Evolutionary conservation across 2,329 filamentous ascomycete species (phyloP).

Genomic region (Pestalotiopsis sp.): DNA sequence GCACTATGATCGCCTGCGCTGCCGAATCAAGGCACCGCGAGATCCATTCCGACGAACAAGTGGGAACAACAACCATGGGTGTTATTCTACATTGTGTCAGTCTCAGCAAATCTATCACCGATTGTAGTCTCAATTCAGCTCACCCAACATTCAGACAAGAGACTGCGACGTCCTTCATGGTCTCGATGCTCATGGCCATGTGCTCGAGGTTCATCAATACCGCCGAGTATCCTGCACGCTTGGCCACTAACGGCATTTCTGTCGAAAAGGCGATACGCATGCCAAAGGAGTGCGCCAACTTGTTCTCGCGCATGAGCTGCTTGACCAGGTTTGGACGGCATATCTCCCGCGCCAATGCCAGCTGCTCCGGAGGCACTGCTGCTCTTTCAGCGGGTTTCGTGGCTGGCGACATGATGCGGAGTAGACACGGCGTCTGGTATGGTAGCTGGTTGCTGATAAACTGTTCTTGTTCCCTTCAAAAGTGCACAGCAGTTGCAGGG

Average conservation of each 20-base stretch:
- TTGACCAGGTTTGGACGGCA: slow-evolving; percentile 17
- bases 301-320: slow-evolving; percentile 15
- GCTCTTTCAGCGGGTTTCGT: not conserved
- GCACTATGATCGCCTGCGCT: slow-evolving; percentile 15
- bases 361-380: slow-evolving; percentile 12
- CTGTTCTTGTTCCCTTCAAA: too few species aligned
- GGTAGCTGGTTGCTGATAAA: too few species aligned
- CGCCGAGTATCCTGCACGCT: slow-evolving; percentile 15
- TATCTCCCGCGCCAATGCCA: slow-evolving; percentile 12
- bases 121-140: not conserved
- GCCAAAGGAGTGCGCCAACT: slow-evolving; percentile 16
- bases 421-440: too few species aligned
- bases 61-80: slow-evolving; percentile 16
- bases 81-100: slow-evolving; percentile 7
- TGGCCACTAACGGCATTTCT: slow-evolving; percentile 16
- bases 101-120: not conserved
- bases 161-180: slow-evolving; percentile 15
- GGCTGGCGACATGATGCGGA: slow-evolving; percentile 2
- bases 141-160: slow-evolving; percentile 17
- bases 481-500: not conserved
- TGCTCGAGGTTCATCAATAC: slow-evolving; percentile 17
- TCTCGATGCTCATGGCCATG: slow-evolving; percentile 18
- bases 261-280: slow-evolving; percentile 16
- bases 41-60: slow-evolving; percentile 15
- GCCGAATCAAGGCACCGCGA: slow-evolving; percentile 15